These are phyloP conservation scores for Kernera saxatilis DNA, from an alignment of 345 rosid genomes.

Conservation along the genomic window DNA sequence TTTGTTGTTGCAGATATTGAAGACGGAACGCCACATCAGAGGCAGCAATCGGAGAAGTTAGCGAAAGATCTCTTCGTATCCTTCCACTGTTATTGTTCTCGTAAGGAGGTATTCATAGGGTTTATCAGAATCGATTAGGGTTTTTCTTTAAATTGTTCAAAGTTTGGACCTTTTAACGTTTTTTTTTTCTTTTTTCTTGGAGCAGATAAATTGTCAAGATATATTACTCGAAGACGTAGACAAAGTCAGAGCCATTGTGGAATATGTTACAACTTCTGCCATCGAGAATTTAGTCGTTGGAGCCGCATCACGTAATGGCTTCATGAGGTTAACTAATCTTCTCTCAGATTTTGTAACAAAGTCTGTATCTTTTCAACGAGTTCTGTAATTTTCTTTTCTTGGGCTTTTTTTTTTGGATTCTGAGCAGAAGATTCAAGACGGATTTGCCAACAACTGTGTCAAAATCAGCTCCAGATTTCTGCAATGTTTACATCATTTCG, in stretches of 20 bases:
- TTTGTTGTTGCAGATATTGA: conserved; percentile 8
- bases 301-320: conserved; percentile 58
- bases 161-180: conserved; percentile 5
- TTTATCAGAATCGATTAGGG: background rate
- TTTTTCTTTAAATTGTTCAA: background rate
- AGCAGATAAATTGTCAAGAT: conserved; percentile 57
- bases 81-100: conserved; percentile 81
- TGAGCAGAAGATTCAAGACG: conserved; percentile 60
- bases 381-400: background rate
- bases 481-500: conserved; percentile 67
- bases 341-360: background rate
- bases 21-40: conserved; percentile 25
- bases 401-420: background rate
- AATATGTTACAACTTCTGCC: conserved; percentile 59
- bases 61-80: conserved; percentile 72
- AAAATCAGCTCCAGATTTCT: conserved; percentile 79
- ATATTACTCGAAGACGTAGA: conserved; percentile 59
- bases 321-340: conserved; percentile 49
- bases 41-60: conserved; percentile 41
- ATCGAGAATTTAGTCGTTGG: conserved; percentile 78
- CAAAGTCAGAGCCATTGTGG: conserved; percentile 59
- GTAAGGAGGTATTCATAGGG: conserved; percentile 56
- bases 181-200: background rate
- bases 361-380: background rate
- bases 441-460: conserved; percentile 54